Base-by-base conservation (phyloP, 768 basidiomycete species). In the Hygrocybe coccinea region DNA sequence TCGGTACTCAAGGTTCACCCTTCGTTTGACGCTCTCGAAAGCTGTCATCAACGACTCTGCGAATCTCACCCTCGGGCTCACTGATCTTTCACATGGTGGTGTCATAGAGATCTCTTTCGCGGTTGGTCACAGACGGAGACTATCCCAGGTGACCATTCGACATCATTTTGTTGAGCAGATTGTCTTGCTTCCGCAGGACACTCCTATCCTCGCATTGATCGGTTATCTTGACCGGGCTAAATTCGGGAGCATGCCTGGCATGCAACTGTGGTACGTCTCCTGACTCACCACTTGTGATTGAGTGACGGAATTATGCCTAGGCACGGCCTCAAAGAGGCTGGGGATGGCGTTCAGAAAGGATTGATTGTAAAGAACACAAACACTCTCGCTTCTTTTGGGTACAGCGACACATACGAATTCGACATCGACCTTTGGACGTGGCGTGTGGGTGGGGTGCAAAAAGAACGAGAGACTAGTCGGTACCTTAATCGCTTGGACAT, bases 401-500 rank as follows among this genome's bases (percentile, higher is more conserved):
- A 22, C 34, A 24, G 10, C 24, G 19, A 5, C 1, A 51, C 50
- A n/a, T 51, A 51, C 34, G 36, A 38, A 38, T 48, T 64, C 8
- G 54, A 61, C n/a, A 36, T 17, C 12, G 3, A 29, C 4, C 17
- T 2, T 7, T 65, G 58, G 57, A 10, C 0, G 7, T 55, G 54
- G 53, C 15, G 37, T n/a, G 2, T 39, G 5, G 9, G 17, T 3
- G 49, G 46, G 21, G 46, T 53, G 2, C 57, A 58, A 17, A 52
- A 10, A 24, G 21, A 37, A 6, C 56, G 60, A 9, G 57, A 65
- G 19, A 56, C 55, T 17, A 67, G 65, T 50, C 55, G 52, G 25
- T 50, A 62, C 45, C 54, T 69, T 0, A 63, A 57, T 29, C 57
- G 67, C 7, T 46, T 69, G 45, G 57, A 66, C 25, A 52, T 69